Conservation (phyloP, 2,329 filamentous ascomycete species). For the Apiospora marii region DNA sequence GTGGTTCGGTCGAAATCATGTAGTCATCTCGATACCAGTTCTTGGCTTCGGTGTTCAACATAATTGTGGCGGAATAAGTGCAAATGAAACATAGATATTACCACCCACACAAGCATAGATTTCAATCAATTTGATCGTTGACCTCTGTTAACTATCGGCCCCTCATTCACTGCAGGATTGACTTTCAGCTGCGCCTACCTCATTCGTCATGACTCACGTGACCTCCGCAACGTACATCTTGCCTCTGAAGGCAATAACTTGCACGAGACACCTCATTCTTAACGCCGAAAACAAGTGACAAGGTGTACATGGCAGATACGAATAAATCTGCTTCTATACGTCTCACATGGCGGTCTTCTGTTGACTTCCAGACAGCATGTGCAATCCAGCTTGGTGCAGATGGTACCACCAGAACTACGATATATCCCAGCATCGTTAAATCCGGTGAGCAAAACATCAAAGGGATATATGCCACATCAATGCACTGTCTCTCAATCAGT, state of each 20-base stretch:
- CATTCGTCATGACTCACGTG: slow-evolving; percentile 7
- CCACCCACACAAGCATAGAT: no score
- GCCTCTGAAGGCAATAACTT: background rate
- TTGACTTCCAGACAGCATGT: background rate
- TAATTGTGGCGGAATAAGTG: background rate
- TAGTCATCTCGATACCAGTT: slow-evolving; percentile 63
- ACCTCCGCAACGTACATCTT: background rate
- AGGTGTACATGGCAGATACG: background rate
- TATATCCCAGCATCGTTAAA: background rate
- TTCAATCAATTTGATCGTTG: background rate
- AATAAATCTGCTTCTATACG: background rate
- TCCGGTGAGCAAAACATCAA: background rate
- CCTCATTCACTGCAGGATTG: background rate
- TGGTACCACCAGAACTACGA: background rate
- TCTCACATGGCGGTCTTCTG: background rate
- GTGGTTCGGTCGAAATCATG: slow-evolving; percentile 67
- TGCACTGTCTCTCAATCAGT: background rate
- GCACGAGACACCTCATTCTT: background rate
- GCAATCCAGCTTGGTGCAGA: background rate
- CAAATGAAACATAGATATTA: background rate
- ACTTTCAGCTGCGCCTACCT: background rate
- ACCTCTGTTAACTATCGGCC: background rate
- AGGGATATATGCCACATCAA: background rate
- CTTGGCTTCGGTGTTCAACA: slow-evolving; percentile 35
- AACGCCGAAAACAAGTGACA: background rate